These are phyloP conservation scores for Apiotrichum porosum DNA, from an alignment of 1,284 basidiomycete genomes.

Conservation along the genomic window DNA sequence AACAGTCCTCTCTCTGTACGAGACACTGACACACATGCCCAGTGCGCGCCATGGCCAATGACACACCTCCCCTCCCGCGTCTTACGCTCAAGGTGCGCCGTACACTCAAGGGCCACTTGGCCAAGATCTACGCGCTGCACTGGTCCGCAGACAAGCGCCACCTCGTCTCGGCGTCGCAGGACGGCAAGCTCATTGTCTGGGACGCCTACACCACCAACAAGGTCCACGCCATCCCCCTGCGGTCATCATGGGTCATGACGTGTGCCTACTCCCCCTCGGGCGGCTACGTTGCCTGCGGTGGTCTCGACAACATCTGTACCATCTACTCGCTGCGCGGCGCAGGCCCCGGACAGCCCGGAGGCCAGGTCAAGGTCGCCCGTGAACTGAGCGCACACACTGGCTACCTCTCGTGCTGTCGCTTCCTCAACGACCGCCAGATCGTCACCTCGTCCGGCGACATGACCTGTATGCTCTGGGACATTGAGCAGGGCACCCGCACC, in stretches of 20 bases:
- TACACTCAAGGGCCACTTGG: slow-evolving; percentile 91
- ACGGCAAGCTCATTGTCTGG: slow-evolving; percentile 99
- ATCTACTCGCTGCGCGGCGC: slow-evolving; percentile 74
- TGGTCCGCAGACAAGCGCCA: slow-evolving; percentile 96
- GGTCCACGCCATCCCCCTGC: slow-evolving; percentile 95
- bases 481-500: slow-evolving; percentile 89
- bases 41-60: slow-evolving; percentile 94
- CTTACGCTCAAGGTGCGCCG: slow-evolving; percentile 93
- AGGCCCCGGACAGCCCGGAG: slow-evolving; percentile 39
- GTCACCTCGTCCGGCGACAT: slow-evolving; percentile 96
- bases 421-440: slow-evolving; percentile 97
- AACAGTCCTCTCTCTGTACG: not conserved
- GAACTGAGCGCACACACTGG: slow-evolving; percentile 96
- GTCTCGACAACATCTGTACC: slow-evolving; percentile 97
- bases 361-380: slow-evolving; percentile 56
- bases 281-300: slow-evolving; percentile 95
- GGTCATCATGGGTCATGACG: slow-evolving; percentile 99
- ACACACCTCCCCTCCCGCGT: slow-evolving; percentile 88
- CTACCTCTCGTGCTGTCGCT: slow-evolving; percentile 95
- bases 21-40: slow-evolving; percentile 10
- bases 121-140: slow-evolving; percentile 99
- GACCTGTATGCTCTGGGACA: slow-evolving; percentile 99
- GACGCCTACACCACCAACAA: slow-evolving; percentile 99
- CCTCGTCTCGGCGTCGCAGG: slow-evolving; percentile 96
- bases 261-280: slow-evolving; percentile 97